Conservation (phyloP, 371 early-diverging fungal genomes). For the Mucor racemosus region DNA sequence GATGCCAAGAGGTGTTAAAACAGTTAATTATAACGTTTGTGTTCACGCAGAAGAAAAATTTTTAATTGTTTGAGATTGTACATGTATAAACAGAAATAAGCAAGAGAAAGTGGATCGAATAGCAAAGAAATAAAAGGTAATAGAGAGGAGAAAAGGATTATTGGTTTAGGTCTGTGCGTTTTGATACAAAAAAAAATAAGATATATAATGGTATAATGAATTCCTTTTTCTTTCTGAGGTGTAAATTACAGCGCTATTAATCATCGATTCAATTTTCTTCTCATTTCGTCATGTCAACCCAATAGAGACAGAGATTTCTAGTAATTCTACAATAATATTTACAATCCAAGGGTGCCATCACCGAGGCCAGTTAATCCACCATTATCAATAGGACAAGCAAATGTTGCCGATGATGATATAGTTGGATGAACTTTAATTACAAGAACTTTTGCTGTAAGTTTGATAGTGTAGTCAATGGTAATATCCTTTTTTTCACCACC, state of each 20-base stretch:
- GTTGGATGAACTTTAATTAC: conserved; percentile 46
- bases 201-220: background rate
- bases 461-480: conserved; percentile 41
- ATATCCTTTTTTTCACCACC: conserved; percentile 36
- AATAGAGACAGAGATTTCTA: conserved; percentile 3
- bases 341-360: conserved; percentile 22
- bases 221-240: background rate
- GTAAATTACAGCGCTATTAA: background rate
- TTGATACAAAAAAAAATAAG: background rate
- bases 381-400: conserved; percentile 46
- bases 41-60: background rate
- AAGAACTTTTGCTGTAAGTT: conserved; percentile 38
- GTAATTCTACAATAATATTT: conserved; percentile 6
- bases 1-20: conserved; percentile 6
- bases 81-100: background rate
- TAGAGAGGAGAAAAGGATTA: background rate
- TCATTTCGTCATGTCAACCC: conserved; percentile 1
- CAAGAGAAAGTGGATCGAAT: background rate
- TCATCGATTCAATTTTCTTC: background rate
- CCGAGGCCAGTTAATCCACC: conserved; percentile 23
- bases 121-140: background rate
- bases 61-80: background rate
- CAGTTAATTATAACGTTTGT: background rate
- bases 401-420: conserved; percentile 35
- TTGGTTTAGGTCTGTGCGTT: background rate